A percentile compares a stretch with the other conserved stretches of the same genome.
These are phyloP conservation scores for Lachnellula suecica DNA, from an alignment of 2,329 filamentous ascomycete genomes.

Conservation along the genomic window DNA sequence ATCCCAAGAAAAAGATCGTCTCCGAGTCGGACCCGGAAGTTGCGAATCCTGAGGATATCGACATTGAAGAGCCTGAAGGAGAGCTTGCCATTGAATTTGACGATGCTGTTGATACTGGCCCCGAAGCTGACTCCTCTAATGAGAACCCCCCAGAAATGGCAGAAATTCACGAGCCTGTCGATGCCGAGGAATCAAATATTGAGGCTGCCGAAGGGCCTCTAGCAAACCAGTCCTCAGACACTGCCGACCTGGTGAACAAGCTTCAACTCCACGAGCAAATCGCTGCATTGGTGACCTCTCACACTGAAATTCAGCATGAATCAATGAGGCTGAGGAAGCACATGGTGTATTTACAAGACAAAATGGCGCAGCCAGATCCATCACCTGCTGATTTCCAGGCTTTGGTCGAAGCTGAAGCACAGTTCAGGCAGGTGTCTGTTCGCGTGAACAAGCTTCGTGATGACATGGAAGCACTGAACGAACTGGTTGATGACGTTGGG, in stretches of 20 bases:
- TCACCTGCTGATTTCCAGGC: conserved; percentile 4
- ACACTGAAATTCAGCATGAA: conserved; percentile 8
- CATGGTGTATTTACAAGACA: conserved; percentile 19
- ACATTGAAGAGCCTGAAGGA: conserved; percentile 31
- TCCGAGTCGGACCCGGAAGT: conserved; percentile 12
- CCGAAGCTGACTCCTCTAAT: not conserved
- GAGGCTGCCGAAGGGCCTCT: not conserved
- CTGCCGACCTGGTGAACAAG: conserved; percentile 3
- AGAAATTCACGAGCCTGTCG: not conserved
- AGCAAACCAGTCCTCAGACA: not conserved
- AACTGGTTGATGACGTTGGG: conserved; percentile 9
- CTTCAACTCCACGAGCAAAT: conserved; percentile 7
- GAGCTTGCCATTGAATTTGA: conserved; percentile 26
- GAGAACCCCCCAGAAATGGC: not conserved
- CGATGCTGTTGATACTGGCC: too few species aligned
- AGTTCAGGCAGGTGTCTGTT: conserved; percentile 6
- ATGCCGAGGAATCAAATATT: not conserved
- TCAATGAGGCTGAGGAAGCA: conserved; percentile 19
- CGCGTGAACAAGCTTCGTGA: conserved; percentile 9
- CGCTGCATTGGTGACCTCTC: conserved; percentile 8
- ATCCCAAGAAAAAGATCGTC: conserved; percentile 13
- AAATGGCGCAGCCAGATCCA: conserved; percentile 5
- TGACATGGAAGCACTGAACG: conserved; percentile 11
- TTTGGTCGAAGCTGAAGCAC: conserved; percentile 3
- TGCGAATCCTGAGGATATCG: conserved; percentile 35